These are phyloP conservation scores for Pluteus cervinus DNA, from an alignment of 768 basidiomycete genomes.

Conservation along the genomic window DNA sequence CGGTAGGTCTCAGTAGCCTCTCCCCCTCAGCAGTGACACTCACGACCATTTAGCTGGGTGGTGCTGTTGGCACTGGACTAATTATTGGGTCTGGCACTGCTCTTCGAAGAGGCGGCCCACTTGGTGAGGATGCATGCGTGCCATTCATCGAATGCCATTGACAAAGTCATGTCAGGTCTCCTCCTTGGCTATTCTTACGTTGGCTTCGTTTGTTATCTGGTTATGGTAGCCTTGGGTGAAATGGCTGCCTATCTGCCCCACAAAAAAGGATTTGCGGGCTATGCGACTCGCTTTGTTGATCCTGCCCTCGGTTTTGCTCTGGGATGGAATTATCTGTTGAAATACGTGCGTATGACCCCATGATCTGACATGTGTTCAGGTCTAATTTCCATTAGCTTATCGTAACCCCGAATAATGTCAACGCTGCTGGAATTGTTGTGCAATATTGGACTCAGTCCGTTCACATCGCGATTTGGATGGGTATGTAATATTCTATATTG, in stretches of 20 bases:
- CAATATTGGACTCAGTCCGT: slow-evolving; percentile 40
- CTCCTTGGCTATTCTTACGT: slow-evolving; percentile 40
- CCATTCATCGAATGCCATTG: background rate
- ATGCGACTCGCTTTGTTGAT: slow-evolving; percentile 61
- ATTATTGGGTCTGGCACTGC: slow-evolving; percentile 58
- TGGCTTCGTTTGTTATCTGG: slow-evolving; percentile 52
- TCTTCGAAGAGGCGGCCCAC: slow-evolving; percentile 47
- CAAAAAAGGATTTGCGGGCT: slow-evolving; percentile 56
- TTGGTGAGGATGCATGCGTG: slow-evolving; percentile 22
- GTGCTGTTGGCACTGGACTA: slow-evolving; percentile 49
- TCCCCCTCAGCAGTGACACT: too few species aligned
- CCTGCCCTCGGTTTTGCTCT: slow-evolving; percentile 64
- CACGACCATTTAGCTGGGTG: slow-evolving; percentile 34
- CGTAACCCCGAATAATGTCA: slow-evolving; percentile 62
- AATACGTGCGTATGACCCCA: slow-evolving; percentile 33
- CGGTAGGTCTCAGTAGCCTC: slow-evolving; percentile 28
- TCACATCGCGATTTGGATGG: slow-evolving; percentile 52
- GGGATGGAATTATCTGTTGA: slow-evolving; percentile 58
- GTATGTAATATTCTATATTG: slow-evolving; percentile 22
- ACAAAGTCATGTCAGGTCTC: slow-evolving; percentile 14
- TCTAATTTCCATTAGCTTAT: slow-evolving; percentile 35
- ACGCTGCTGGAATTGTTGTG: slow-evolving; percentile 51
- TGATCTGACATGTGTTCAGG: slow-evolving; percentile 5
- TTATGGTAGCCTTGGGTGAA: slow-evolving; percentile 49
- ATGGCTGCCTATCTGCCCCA: slow-evolving; percentile 50